A percentile compares a stretch with the other conserved stretches of the same genome.
These are phyloP conservation scores for Polygonum aviculare DNA, from an alignment of 148 eudicot genomes.

Conservation along the genomic window DNA sequence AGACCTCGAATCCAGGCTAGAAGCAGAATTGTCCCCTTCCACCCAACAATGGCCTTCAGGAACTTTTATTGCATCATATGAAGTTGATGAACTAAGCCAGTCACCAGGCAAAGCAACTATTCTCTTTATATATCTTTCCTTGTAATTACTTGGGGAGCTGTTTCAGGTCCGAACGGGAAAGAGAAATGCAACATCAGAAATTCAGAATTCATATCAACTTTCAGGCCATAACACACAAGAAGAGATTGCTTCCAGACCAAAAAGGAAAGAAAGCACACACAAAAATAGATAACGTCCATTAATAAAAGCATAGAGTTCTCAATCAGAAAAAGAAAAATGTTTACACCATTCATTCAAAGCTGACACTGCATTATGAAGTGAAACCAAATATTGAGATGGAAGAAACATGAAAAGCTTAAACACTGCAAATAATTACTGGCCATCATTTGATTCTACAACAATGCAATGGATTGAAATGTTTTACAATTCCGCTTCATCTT, in stretches of 20 bases:
- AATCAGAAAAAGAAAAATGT: not conserved
- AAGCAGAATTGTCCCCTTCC: slow-evolving; percentile 79
- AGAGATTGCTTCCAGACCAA: not conserved
- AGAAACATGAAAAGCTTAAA: not conserved
- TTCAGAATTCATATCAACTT: not conserved
- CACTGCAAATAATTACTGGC: not conserved
- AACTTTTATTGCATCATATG: slow-evolving; percentile 45
- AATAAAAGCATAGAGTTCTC: not conserved
- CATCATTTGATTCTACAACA: not conserved
- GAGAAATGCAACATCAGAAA: slow-evolving; percentile 1
- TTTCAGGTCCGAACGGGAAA: slow-evolving; percentile 7
- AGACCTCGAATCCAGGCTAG: slow-evolving; percentile 74
- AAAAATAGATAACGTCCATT: not conserved
- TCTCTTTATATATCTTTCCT: slow-evolving; percentile 68
- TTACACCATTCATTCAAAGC: not conserved
- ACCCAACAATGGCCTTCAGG: slow-evolving; percentile 99
- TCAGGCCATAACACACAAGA: not conserved
- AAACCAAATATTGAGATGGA: not conserved
- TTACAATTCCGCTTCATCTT: not conserved
- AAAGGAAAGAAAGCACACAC: not conserved
- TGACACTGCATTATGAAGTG: not conserved
- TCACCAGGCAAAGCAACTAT: slow-evolving; percentile 87
- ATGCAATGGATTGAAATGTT: not conserved
- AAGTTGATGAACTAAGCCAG: slow-evolving; percentile 45
- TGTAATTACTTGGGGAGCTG: slow-evolving; percentile 80